phyloP scores from a whole-genome alignment of 1,139 yeast species.

The Blastobotrys illinoisensis region DNA sequence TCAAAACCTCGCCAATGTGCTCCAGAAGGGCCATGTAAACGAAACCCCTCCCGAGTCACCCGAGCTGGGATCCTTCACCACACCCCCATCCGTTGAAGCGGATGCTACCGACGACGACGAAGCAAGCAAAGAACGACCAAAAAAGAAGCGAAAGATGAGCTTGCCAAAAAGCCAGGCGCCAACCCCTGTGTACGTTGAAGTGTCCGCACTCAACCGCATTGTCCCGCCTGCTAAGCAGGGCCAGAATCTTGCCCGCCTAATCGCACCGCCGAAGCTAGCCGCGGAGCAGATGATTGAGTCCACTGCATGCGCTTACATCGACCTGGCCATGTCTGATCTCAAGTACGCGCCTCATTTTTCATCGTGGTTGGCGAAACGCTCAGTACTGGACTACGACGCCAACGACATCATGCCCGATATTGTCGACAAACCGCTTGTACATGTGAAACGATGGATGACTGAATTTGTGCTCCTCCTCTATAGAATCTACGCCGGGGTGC shows the following conservation, averaged over 20 bases:
- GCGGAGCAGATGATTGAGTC: neutral
- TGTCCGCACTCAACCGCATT: neutral
- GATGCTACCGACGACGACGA: neutral
- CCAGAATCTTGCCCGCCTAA: neutral
- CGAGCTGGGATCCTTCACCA: neutral
- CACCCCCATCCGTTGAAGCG: neutral
- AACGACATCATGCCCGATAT: neutral
- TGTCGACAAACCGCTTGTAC: neutral
- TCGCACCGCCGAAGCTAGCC: neutral
- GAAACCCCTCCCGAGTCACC: neutral
- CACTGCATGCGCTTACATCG: neutral
- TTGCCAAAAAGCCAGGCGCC: neutral
- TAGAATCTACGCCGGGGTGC: neutral
- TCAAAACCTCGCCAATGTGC: neutral
- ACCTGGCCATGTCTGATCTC: neutral
- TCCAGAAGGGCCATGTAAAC: neutral
- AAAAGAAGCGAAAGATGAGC: neutral
- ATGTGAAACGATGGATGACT: neutral
- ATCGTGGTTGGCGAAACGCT: neutral
- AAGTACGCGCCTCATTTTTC: neutral
- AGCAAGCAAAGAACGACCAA: neutral
- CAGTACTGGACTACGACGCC: neutral
- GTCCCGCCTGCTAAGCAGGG: neutral
- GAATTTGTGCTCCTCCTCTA: neutral
- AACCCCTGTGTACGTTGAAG: neutral